Percentiles rank a stretch among this genome's conserved stretches.
These are phyloP conservation scores for Colletotrichum scovillei DNA, from an alignment of 2,329 filamentous ascomycete genomes.

Conservation along the genomic window DNA sequence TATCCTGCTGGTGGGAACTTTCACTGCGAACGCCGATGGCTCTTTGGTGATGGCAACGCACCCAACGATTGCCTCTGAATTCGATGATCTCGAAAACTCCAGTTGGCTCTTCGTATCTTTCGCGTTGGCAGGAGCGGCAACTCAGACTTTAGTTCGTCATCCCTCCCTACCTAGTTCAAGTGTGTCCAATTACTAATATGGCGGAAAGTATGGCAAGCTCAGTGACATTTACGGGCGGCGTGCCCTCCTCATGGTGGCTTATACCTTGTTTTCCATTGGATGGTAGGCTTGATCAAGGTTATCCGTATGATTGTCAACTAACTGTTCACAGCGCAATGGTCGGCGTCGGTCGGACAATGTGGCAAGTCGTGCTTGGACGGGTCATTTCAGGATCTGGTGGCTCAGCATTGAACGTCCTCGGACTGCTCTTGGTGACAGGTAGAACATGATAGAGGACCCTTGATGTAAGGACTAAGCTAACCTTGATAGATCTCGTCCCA, in stretches of 20 bases:
- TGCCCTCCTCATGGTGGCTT: constrained; percentile 58
- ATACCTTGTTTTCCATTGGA: constrained; percentile 61
- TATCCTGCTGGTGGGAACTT: constrained; percentile 55
- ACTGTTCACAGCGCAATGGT: constrained; percentile 41
- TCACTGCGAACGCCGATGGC: constrained; percentile 73
- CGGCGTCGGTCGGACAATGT: constrained; percentile 58
- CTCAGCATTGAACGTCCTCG: constrained; percentile 62
- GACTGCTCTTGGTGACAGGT: constrained; percentile 65
- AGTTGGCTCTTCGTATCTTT: constrained; percentile 57
- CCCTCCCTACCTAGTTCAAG: too few relatives aligned
- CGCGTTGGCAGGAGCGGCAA: constrained; percentile 45
- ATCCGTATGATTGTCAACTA: constrained; percentile 23
- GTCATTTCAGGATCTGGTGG: constrained; percentile 63
- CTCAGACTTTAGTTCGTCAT: constrained; percentile 53
- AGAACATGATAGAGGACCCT: not conserved
- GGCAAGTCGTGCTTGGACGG: constrained; percentile 61
- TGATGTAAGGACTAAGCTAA: not conserved
- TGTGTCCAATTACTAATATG: not conserved
- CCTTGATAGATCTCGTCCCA: constrained; percentile 57
- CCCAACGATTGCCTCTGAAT: constrained; percentile 70
- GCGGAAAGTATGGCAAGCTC: constrained; percentile 61
- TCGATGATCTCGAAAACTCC: constrained; percentile 65
- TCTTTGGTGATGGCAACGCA: constrained; percentile 76
- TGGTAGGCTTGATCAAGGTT: constrained; percentile 52
- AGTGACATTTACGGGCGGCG: constrained; percentile 68